Conservation (phyloP, 306 rosid species). For the Begonia fuchsioides region DNA sequence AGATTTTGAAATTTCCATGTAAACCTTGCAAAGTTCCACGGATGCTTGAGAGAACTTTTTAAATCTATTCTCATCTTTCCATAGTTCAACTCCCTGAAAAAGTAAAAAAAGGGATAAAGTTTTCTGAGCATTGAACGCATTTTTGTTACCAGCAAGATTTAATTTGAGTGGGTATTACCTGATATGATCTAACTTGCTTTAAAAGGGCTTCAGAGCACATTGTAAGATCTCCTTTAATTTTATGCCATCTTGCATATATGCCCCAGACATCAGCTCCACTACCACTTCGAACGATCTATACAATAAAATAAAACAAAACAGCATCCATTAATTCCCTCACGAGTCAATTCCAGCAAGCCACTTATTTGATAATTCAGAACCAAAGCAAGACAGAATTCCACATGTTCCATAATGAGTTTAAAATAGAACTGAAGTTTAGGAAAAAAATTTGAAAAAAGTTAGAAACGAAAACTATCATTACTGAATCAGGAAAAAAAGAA, state of each 20-base stretch:
- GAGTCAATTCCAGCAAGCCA: background rate
- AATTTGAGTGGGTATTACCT: constrained; percentile 35
- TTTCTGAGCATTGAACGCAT: too few relatives aligned
- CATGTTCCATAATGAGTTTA: too few relatives aligned
- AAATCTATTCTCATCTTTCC: constrained; percentile 61
- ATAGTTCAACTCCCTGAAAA: constrained; percentile 71
- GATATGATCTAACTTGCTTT: constrained; percentile 92
- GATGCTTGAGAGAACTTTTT: constrained; percentile 69
- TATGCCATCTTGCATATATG: constrained; percentile 89
- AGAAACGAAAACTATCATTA: too few relatives aligned
- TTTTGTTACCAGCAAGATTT: background rate
- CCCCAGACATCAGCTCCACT: constrained; percentile 71
- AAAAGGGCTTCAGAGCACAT: constrained; percentile 92
- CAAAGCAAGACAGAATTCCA: too few relatives aligned
- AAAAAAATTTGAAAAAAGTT: too few relatives aligned
- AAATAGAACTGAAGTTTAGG: too few relatives aligned
- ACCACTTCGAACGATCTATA: constrained; percentile 63
- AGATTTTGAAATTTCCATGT: constrained; percentile 54
- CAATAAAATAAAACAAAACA: constrained; percentile 14
- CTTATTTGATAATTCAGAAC: too few relatives aligned
- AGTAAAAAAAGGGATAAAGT: background rate
- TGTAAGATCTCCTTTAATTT: constrained; percentile 58
- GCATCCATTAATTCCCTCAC: background rate
- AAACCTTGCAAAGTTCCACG: constrained; percentile 73
- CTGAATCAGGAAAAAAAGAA: too few relatives aligned